phyloP scores from a whole-genome alignment of 352 stramenopile species.

The Phytophthora ohioensis region DNA sequence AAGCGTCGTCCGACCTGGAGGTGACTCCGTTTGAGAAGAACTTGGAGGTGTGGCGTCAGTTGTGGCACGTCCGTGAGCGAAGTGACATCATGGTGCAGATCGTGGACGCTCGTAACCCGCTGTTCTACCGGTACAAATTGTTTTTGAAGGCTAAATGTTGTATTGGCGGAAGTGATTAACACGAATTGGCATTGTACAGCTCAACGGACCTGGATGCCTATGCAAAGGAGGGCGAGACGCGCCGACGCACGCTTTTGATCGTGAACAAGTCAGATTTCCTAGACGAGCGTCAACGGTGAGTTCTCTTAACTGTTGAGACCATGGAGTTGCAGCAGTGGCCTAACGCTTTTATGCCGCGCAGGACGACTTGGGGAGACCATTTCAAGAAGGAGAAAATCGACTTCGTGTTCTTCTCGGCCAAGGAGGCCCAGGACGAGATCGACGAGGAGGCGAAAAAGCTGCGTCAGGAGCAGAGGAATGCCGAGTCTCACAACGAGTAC shows the following conservation, averaged over 20 bases:
- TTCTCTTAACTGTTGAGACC: not conserved
- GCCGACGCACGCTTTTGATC: constrained; percentile 95
- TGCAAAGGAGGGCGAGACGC: constrained; percentile 91
- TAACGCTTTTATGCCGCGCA: constrained; percentile 30
- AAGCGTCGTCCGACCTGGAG: constrained; percentile 82
- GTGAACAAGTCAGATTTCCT: constrained; percentile 99
- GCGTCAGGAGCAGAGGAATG: constrained; percentile 51
- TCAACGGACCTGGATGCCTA: constrained; percentile 97
- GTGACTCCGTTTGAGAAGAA: constrained; percentile 99
- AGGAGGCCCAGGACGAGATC: constrained; percentile 93
- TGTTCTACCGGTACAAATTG: constrained; percentile 94
- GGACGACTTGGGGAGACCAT: constrained; percentile 94
- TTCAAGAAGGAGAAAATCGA: constrained; percentile 93
- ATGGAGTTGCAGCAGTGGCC: not conserved
- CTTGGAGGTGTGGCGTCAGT: constrained; percentile 99
- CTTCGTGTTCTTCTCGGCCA: constrained; percentile 98
- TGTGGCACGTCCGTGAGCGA: constrained; percentile 99
- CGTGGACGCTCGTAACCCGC: constrained; percentile 98
- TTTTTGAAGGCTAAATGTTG: not conserved
- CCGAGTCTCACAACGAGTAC: constrained; percentile 50
- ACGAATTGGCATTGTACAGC: constrained; percentile 42
- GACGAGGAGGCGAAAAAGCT: constrained; percentile 81
- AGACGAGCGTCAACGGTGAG: constrained; percentile 88
- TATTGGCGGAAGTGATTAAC: constrained; percentile 3
- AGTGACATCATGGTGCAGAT: constrained; percentile 99